These are phyloP conservation scores for Nissolia schottii DNA, from an alignment of 306 rosid genomes.

Conservation along the genomic window DNA sequence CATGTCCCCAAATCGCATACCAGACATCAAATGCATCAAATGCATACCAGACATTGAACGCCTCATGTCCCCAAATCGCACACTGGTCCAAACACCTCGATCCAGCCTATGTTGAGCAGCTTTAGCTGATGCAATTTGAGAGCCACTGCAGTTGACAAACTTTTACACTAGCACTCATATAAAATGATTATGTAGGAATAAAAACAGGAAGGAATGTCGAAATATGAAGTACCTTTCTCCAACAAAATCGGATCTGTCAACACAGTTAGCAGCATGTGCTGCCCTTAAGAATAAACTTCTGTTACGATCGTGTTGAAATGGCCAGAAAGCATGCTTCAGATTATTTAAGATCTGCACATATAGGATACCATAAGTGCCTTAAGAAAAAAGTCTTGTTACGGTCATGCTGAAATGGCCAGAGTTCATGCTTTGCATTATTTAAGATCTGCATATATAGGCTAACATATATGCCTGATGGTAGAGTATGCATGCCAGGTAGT, in stretches of 20 bases:
- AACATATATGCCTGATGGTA: slow-evolving; percentile 6
- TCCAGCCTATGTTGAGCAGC: slow-evolving; percentile 90
- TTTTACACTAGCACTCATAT: not conserved
- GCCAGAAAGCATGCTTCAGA: slow-evolving; percentile 87
- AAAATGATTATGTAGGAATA: not conserved
- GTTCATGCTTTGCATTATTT: slow-evolving; percentile 64
- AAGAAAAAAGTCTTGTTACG: slow-evolving; percentile 58
- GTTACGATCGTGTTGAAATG: slow-evolving; percentile 66
- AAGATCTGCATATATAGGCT: slow-evolving; percentile 52
- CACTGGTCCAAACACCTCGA: slow-evolving; percentile 93
- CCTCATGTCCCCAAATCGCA: slow-evolving; percentile 88
- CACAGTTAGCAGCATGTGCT: slow-evolving; percentile 76
- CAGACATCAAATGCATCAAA: not conserved
- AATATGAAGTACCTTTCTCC: slow-evolving; percentile 62
- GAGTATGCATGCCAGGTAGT: slow-evolving; percentile 12
- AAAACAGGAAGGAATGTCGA: not conserved
- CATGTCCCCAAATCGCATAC: no score
- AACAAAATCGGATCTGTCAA: slow-evolving; percentile 44
- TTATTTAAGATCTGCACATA: slow-evolving; percentile 66
- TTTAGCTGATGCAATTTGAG: slow-evolving; percentile 85
- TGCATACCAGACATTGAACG: slow-evolving; percentile 78
- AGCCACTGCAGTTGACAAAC: slow-evolving; percentile 57
- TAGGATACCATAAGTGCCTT: slow-evolving; percentile 22
- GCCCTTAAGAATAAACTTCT: slow-evolving; percentile 79
- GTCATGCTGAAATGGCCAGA: slow-evolving; percentile 87